Evolutionary conservation across 768 basidiomycete species (phyloP), one percentile per base, ranked within the genome.

Genomic region (Phylloporus arenicola): DNA sequence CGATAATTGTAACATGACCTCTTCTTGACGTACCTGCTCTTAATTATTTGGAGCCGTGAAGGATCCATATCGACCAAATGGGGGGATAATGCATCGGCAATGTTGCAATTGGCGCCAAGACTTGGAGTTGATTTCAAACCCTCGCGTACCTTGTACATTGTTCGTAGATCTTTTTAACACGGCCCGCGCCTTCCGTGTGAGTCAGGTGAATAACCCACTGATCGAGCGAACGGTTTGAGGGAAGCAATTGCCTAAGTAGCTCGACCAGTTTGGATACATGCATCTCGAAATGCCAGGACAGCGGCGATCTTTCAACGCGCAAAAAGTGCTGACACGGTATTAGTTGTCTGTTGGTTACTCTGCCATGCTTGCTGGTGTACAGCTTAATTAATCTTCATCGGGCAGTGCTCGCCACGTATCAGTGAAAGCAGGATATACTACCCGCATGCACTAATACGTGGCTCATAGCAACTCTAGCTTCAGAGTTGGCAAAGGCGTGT

Each of bases 21-120:
- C 22, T 42, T n/a, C 50, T 56, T 58, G 58, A 56, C 54, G 58
- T 54, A 60, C 51, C 49, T 35, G 24, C 17, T 47, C 43, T 43
- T 60, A 51, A 45, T 56, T 45, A 19, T 46, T 33, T 39, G 47
- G 47, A 31, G 31, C n/a, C 35, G 31, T 27, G 53, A 46, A 55
- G 27, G 43, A 51, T 42, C 42, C 50, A 43, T 47, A 53, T 43
- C 33, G 1, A 30, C 61, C 24, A 52, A 48, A 54, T 55, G 31
- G 35, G 43, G 17, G 22, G 41, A 56, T 34, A 41, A 43, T 27
- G 35, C 22, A 20, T 24, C 39, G 22, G 39, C 39, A 22, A 40
- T 24, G 22, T 5, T 16, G 11, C 22, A 14, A 14, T 40, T 22
- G 22, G 16, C 25, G 4, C 25, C 25, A 25, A 25, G 25, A 7